These are phyloP conservation scores for Saccharum officinarum DNA, from an alignment of 176 grass and related monocot species.

Conservation along the genomic window DNA sequence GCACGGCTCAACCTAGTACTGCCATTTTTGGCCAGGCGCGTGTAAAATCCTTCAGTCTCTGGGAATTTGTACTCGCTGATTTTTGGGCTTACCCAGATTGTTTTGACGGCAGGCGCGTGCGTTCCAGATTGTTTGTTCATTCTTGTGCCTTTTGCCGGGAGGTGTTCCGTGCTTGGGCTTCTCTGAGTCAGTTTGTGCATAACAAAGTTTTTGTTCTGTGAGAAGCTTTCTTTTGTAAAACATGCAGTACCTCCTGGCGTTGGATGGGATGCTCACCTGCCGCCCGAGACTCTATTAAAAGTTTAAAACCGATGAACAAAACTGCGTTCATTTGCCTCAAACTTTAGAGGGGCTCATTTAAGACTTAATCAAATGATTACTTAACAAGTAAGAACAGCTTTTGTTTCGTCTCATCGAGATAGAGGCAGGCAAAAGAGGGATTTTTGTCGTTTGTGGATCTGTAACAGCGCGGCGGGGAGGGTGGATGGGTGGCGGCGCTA, in stretches of 20 bases:
- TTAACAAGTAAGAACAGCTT: too few species aligned
- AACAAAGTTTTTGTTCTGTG: conserved; percentile 64
- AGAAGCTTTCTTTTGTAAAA: conserved; percentile 64
- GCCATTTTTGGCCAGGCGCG: background rate
- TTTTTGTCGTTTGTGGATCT: too few species aligned
- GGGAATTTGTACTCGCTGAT: conserved; percentile 26
- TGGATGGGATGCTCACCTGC: conserved; percentile 23
- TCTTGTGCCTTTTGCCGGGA: conserved; percentile 32
- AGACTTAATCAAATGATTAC: too few species aligned
- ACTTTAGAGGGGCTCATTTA: too few species aligned
- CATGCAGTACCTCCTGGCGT: conserved; percentile 42
- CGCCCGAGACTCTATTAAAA: conserved; percentile 5
- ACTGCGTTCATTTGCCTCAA: too few species aligned
- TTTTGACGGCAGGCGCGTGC: conserved; percentile 5
- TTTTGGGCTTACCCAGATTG: conserved; percentile 42
- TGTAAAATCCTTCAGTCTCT: conserved; percentile 16
- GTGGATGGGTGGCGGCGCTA: too few species aligned
- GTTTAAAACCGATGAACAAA: too few species aligned
- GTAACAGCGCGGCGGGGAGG: too few species aligned
- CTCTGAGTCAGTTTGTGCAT: conserved; percentile 57
- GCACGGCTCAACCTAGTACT: background rate
- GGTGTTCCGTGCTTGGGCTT: conserved; percentile 53
- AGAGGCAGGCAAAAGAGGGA: too few species aligned
- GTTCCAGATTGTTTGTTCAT: conserved; percentile 47
- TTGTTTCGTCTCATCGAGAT: too few species aligned